Conservation (phyloP, 331 rosid genomes). For the Pyracantha coccinea region DNA sequence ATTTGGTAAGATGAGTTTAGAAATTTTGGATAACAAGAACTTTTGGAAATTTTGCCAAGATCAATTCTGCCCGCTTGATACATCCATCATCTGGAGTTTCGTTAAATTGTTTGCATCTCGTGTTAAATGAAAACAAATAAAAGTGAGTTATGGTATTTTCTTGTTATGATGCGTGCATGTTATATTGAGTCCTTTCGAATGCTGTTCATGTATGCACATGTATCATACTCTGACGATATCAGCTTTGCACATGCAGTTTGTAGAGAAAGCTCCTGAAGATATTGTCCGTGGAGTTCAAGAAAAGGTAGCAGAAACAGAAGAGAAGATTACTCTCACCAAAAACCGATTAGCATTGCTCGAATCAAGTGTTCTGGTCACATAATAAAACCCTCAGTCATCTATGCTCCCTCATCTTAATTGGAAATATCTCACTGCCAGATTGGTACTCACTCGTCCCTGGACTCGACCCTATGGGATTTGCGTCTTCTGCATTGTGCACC, state of each 20-base stretch:
- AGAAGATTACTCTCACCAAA: conserved; percentile 73
- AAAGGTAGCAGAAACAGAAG: conserved; percentile 79
- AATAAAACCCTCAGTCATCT: neutral
- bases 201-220: neutral
- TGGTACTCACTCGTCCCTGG: neutral
- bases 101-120: neutral
- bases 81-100: neutral
- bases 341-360: conserved; percentile 63
- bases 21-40: neutral
- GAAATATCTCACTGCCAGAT: neutral
- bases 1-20: neutral
- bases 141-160: neutral
- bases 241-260: conserved; percentile 47
- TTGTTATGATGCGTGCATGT: neutral
- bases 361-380: conserved; percentile 38
- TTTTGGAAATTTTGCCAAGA: neutral
- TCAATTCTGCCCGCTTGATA: neutral
- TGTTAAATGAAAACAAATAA: neutral
- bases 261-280: conserved; percentile 80
- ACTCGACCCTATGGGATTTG: neutral
- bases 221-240: conserved; percentile 8
- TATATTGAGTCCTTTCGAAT: neutral
- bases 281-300: conserved; percentile 69
- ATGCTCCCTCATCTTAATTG: neutral
- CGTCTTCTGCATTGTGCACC: neutral